Conservation (phyloP, 139 green algal species). For the Protoeuglena noctilucae region DNA sequence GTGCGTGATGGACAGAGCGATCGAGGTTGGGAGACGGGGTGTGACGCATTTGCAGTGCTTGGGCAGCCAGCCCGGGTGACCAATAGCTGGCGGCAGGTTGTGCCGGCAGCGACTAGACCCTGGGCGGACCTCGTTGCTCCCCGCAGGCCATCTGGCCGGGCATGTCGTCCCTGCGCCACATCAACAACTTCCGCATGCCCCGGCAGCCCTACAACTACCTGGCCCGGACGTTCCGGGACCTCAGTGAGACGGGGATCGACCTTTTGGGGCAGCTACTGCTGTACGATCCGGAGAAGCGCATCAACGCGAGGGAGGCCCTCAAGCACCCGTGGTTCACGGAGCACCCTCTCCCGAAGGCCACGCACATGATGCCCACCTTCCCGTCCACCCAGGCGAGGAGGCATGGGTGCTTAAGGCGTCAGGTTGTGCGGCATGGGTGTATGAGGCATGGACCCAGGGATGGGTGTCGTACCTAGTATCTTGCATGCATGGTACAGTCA, state of each 20-base stretch:
- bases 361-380: conserved; percentile 44
- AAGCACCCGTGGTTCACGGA: conserved; percentile 31
- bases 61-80: neutral
- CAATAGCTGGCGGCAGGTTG: neutral
- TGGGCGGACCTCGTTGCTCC: neutral
- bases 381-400: conserved; percentile 19
- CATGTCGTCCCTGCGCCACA: conserved; percentile 18
- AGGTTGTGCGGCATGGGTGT: too few species aligned
- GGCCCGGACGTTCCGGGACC: conserved; percentile 21
- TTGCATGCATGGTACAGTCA: too few species aligned
- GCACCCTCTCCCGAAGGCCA: conserved; percentile 28
- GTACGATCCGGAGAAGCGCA: conserved; percentile 23
- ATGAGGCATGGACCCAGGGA: too few species aligned
- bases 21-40: neutral
- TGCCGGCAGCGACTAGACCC: neutral
- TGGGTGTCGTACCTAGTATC: too few species aligned
- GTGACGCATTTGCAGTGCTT: neutral
- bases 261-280: conserved; percentile 41
- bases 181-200: conserved; percentile 22
- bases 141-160: conserved; percentile 9
- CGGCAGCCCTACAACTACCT: conserved; percentile 57
- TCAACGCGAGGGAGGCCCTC: conserved; percentile 21
- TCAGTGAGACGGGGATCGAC: conserved; percentile 24
- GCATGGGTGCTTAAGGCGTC: too few species aligned
- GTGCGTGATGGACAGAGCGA: neutral